These are phyloP conservation scores for Camellia sinensis DNA, from an alignment of 148 eudicot species.

Conservation along the genomic window DNA sequence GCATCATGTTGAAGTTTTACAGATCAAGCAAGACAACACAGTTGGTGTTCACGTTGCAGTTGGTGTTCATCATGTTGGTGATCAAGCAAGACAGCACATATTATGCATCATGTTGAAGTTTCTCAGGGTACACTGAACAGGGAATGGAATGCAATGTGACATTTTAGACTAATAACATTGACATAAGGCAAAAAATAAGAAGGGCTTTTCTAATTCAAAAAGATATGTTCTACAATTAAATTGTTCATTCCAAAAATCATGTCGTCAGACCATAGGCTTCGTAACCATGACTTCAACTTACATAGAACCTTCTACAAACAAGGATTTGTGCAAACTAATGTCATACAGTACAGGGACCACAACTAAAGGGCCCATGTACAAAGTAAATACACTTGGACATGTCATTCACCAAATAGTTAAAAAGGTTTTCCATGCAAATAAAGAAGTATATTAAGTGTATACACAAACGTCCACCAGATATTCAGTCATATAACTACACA, in stretches of 20 bases:
- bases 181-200: background rate
- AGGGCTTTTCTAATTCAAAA: background rate
- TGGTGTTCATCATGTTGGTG: too few species aligned
- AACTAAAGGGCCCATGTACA: background rate
- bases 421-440: background rate
- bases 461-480: background rate
- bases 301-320: too few species aligned
- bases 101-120: too few species aligned
- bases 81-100: too few species aligned
- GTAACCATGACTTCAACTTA: too few species aligned
- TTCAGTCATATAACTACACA: background rate
- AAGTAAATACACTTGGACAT: background rate
- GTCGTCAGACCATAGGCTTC: too few species aligned
- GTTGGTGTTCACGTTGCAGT: too few species aligned
- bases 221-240: background rate
- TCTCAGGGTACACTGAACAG: background rate
- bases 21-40: too few species aligned
- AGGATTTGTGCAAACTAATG: too few species aligned
- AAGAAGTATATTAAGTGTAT: background rate
- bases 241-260: too few species aligned
- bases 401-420: background rate
- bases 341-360: too few species aligned
- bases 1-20: too few species aligned
- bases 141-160: background rate
- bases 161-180: background rate